Evolutionary conservation across 495 filamentous ascomycete genomes (phyloP), one percentile per base, ranked within the genome.

Genomic region (Elasticomyces elasticus): DNA sequence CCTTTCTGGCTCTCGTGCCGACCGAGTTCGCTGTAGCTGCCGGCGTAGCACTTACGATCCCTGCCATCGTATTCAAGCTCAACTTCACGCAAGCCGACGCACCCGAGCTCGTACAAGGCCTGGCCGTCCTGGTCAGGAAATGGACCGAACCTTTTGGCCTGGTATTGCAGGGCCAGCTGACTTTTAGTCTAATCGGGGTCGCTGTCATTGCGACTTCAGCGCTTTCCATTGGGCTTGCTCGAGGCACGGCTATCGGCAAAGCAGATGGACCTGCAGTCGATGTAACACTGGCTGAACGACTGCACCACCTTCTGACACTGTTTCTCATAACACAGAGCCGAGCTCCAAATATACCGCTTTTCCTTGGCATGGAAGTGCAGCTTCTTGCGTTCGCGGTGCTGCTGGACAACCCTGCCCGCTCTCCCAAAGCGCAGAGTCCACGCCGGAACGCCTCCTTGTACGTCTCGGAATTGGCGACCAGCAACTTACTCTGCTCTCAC

Each of bases 291-390:
- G 63, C 64, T 15, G 50, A 62, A 12, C 54, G 68, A 7, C 51
- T 88, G 31, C 85, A 89, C 61, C 76, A 86, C 58, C 68, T 89
- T 25, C 73, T 89, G 41, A 81, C 80, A 26, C 70, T 95, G 27
- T 84, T 96, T 57, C 75, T 95, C 25, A 74, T 94, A 37, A 96
- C 89, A 4, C 89, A 98, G 69, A 87, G 87, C 5, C 79, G 86
- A 45, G 76, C 81, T 17, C 81, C 84, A 13, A 95, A 94, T 63
- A 78, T 89, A 42, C 92, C 92, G 0, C 75, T 95, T 23, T 87
- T 92, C 65, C 71, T 92, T 23, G 60, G 92, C 15, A 85, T 89
- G 64, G 74, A 81, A 35, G 35, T 81, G 12, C 77, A 60, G 31
- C 22, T 22, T 19, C 25, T n/a, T 6, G 37, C 52, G 5, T 26